Conservation (phyloP, 805 yeast genomes). For the Danielozyma ontarioensis region DNA sequence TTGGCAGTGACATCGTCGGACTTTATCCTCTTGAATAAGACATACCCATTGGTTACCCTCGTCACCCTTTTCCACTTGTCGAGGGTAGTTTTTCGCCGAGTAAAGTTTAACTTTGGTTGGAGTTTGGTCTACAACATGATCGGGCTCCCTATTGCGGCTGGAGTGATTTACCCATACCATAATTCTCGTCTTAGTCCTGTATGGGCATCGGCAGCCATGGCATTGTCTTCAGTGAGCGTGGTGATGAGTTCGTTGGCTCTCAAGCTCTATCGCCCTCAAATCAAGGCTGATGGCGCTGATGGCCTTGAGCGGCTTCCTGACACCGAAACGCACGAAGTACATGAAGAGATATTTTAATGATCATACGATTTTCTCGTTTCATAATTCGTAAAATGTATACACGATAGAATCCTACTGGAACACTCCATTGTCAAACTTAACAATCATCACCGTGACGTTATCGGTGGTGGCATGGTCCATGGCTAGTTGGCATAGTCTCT, state of each 20-base stretch:
- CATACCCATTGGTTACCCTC: conserved; percentile 46
- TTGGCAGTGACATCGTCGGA: conserved; percentile 71
- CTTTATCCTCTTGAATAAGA: conserved; percentile 57
- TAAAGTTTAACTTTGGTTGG: conserved; percentile 56
- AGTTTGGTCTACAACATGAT: conserved; percentile 52
- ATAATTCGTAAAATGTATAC: not conserved
- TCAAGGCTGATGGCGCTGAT: conserved; percentile 13
- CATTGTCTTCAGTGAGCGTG: conserved; percentile 53
- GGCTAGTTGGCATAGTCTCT: conserved; percentile 65
- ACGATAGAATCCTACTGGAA: too few species aligned
- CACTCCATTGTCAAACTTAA: conserved; percentile 46
- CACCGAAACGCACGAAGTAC: not conserved
- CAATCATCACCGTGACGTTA: conserved; percentile 90
- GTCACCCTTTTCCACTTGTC: conserved; percentile 52
- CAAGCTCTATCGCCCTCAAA: conserved; percentile 40
- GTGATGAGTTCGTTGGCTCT: conserved; percentile 52
- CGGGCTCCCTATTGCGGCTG: conserved; percentile 64
- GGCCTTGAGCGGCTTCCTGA: not conserved
- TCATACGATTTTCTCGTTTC: not conserved
- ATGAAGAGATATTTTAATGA: not conserved
- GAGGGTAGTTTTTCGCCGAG: conserved; percentile 45
- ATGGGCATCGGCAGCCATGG: conserved; percentile 69
- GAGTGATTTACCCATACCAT: conserved; percentile 53
- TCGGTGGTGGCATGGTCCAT: conserved; percentile 78
- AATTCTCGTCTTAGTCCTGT: conserved; percentile 55